These are phyloP conservation scores for Neophaeococcomyces aloes DNA, from an alignment of 2,329 filamentous ascomycete genomes.

Conservation along the genomic window DNA sequence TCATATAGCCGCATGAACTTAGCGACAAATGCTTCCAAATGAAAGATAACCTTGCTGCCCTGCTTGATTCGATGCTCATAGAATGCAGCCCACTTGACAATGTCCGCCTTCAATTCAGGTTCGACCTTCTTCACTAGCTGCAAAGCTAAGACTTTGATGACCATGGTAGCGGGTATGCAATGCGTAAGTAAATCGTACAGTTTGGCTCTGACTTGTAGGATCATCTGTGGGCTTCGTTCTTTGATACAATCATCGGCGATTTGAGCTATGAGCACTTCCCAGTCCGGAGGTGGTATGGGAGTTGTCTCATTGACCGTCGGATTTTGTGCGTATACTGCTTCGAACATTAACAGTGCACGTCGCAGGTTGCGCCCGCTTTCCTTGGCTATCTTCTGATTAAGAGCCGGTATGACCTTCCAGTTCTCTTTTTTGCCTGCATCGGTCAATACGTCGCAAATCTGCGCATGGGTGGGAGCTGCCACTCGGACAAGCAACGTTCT, in stretches of 20 bases:
- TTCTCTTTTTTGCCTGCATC: constrained; percentile 66
- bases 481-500: constrained; percentile 86
- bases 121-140: constrained; percentile 77
- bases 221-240: constrained; percentile 80
- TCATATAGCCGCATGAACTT: constrained; percentile 97
- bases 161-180: constrained; percentile 89
- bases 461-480: constrained; percentile 70
- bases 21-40: constrained; percentile 93
- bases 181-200: constrained; percentile 96
- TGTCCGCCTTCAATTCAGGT: constrained; percentile 77
- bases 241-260: constrained; percentile 89
- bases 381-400: constrained; percentile 77
- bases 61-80: constrained; percentile 92
- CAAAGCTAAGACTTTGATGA: constrained; percentile 90
- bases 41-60: constrained; percentile 93
- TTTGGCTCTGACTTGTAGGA: constrained; percentile 79
- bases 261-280: constrained; percentile 82
- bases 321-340: constrained; percentile 96
- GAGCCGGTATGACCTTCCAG: constrained; percentile 62
- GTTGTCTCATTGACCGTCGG: constrained; percentile 51
- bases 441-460: constrained; percentile 69
- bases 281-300: constrained; percentile 86
- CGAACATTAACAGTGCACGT: constrained; percentile 87
- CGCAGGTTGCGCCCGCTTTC: constrained; percentile 87
- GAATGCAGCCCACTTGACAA: constrained; percentile 92